A percentile compares a stretch with the other conserved stretches of the same genome.
phyloP scores from a whole-genome alignment of 208 protist species.

The Entamoeba moshkovskii region DNA sequence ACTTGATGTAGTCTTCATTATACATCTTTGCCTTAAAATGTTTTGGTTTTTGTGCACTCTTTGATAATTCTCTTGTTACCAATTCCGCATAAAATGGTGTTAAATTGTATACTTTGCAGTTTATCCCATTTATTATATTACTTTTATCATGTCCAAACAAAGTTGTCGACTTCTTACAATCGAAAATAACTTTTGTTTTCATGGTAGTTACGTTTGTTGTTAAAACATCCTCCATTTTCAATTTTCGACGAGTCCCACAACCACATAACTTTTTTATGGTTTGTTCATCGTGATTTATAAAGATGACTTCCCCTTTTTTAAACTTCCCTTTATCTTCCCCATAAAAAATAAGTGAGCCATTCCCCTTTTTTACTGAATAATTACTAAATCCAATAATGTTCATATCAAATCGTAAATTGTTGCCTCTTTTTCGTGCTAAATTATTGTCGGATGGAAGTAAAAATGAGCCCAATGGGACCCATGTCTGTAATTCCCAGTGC shows the following conservation, averaged over 20 bases:
- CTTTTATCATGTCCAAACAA: neutral
- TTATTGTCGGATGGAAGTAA: neutral
- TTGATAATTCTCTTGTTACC: neutral
- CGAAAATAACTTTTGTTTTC: neutral
- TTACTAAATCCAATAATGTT: neutral
- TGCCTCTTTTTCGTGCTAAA: neutral
- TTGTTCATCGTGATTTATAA: neutral
- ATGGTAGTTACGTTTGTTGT: neutral
- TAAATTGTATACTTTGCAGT: neutral
- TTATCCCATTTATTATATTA: neutral
- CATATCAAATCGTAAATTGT: neutral
- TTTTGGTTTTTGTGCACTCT: neutral
- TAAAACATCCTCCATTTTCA: neutral
- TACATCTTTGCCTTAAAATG: neutral
- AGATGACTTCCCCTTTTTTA: neutral
- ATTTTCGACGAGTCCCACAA: neutral
- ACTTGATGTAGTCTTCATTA: neutral
- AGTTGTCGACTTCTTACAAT: neutral
- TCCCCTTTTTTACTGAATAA: neutral
- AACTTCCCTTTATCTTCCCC: neutral
- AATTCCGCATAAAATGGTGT: neutral
- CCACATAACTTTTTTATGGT: neutral
- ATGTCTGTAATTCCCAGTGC: neutral
- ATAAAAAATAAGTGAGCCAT: neutral
- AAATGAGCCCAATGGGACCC: neutral